These are phyloP conservation scores for Endogone sp. DNA, from an alignment of 192 early-diverging fungal genomes.

Conservation along the genomic window DNA sequence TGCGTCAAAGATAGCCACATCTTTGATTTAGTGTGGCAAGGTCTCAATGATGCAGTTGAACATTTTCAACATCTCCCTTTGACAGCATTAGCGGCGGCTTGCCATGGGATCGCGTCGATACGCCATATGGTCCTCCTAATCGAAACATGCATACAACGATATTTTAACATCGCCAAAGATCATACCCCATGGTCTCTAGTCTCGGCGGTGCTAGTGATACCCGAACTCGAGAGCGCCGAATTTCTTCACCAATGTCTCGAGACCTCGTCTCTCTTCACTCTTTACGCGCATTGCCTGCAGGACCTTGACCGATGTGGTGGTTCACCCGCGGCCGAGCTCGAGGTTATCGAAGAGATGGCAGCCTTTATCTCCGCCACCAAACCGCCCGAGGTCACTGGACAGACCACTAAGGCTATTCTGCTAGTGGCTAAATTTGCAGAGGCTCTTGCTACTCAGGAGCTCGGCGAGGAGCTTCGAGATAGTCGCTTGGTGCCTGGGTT, in stretches of 20 bases:
- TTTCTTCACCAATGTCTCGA: constrained; percentile 1
- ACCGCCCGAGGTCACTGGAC: neutral
- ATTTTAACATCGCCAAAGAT: neutral
- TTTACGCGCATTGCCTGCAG: neutral
- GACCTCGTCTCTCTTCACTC: neutral
- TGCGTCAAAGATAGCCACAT: neutral
- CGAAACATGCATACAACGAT: neutral
- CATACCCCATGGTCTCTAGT: neutral
- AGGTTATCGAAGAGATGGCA: neutral
- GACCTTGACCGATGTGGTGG: neutral
- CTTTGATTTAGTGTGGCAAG: neutral
- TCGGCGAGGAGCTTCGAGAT: neutral
- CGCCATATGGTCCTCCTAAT: neutral
- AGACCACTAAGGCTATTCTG: neutral
- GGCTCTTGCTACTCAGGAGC: neutral
- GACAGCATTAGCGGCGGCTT: neutral
- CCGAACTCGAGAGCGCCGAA: neutral
- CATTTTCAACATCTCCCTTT: neutral
- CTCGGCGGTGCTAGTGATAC: neutral
- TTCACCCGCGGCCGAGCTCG: neutral
- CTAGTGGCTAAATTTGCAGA: neutral
- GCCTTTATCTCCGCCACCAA: neutral
- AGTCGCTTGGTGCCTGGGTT: neutral
- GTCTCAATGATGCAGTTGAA: neutral
- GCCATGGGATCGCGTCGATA: neutral